Base-by-base conservation (phyloP, 768 basidiomycete species). In the Pisolithus marmoratus region DNA sequence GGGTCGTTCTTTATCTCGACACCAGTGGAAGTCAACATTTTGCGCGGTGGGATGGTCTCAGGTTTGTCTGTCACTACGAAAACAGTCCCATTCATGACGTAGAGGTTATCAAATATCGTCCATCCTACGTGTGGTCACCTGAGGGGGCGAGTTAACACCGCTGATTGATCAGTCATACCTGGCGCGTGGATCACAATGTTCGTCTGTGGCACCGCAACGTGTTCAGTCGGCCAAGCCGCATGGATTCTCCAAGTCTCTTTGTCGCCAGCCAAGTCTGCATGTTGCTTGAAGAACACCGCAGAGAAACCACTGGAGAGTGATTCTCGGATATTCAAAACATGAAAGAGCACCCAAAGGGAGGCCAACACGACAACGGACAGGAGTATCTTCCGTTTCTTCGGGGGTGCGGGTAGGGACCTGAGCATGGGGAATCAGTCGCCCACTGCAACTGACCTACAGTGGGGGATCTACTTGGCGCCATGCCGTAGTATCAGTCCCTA, bases 101-200 rank as follows among this genome's bases (percentile, higher is more conserved):
- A 95, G 12, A 95, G 75, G 51, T 78, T 81, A 70, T 94, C 90
- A 53, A 93, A 84, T 49, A 94, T 82, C 2, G 92, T 90, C 93
- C 91, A 96, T 34, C 92, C 92, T 93, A 61, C 22, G 27, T 34
- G 5, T 42, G 31, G 17, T 4, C 27, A 42, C 19, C 7, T 9
- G 29, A 29, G 26, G 14, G 2, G n/a, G n/a, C 29, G 41, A 26
- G 14, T 4, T 9, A 20, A 38, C 15, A 40, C 43, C 20, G 12
- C 26, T 12, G 24, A 17, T 45, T 11, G 7, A 15, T 40, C 19
- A 38, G 24, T 37, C 42, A 65, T 53, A 86, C 90, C 90, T 63
- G 87, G 85, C 6, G 77, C 84, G 69, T 94, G 91, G 7, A 83
- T 78, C 2, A 91, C 69, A 2, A 93, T 73, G 46, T 77, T 76